A percentile compares a stretch with the other conserved stretches of the same genome.
These are phyloP conservation scores for Monascus ruber DNA, from an alignment of 2,329 filamentous ascomycete species.

Conservation along the genomic window DNA sequence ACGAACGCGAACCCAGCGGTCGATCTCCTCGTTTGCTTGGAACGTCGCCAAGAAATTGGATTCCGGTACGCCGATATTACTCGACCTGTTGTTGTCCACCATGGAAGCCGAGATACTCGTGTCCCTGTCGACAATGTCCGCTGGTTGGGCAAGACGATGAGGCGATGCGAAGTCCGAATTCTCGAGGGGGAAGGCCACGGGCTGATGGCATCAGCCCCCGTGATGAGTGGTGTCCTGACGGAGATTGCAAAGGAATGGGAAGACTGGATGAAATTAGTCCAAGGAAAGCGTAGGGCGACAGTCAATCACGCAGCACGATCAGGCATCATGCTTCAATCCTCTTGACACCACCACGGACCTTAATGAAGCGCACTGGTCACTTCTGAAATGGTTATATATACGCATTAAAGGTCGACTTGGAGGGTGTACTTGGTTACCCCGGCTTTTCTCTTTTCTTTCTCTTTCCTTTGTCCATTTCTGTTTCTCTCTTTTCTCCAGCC, in stretches of 20 bases:
- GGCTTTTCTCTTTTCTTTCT: background rate
- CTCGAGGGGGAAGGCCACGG: constrained; percentile 89
- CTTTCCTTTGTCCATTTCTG: background rate
- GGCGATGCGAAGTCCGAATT: constrained; percentile 79
- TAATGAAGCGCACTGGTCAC: no score
- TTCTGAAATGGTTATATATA: no score
- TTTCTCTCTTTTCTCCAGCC: background rate
- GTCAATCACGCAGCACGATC: constrained; percentile 12
- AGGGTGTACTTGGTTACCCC: no score
- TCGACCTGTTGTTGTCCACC: constrained; percentile 81
- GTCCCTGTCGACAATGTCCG: constrained; percentile 91
- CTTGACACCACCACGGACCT: constrained; percentile 1
- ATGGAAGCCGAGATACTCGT: constrained; percentile 78
- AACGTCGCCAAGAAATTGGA: constrained; percentile 80
- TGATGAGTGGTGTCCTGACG: constrained; percentile 90
- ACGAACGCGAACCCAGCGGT: constrained; percentile 87
- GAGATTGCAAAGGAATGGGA: constrained; percentile 94
- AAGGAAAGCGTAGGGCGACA: constrained; percentile 30
- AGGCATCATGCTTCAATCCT: constrained; percentile 7
- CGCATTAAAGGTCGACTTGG: no score
- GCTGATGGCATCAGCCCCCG: constrained; percentile 82
- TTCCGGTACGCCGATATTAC: constrained; percentile 97
- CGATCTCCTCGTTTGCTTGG: constrained; percentile 83
- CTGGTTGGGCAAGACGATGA: constrained; percentile 92
- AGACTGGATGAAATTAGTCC: constrained; percentile 58